Base-by-base conservation (phyloP, 306 rosid genomes). In the Parietaria judaica region DNA sequence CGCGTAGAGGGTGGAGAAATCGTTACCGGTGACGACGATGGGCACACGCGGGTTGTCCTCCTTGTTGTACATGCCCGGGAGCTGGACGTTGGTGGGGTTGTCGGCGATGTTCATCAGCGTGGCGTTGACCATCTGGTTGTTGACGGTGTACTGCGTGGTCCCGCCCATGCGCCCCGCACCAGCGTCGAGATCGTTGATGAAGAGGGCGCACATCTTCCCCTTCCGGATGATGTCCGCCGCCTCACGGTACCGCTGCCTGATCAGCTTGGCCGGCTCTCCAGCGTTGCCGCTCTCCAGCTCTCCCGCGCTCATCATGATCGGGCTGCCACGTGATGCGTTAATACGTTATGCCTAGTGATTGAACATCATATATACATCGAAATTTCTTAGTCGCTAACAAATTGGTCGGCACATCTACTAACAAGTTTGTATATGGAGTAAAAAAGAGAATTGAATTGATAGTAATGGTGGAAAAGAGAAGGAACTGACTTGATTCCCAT, bases 231-330 rank as follows among this genome's bases (percentile, higher is more conserved):
- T 80, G n/a, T 94, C 99, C 1, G 97, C 74, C 0, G 99, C 99
- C 69, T 94, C 99, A 14, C 99, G 76, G 83, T 94, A 94, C 75
- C 99, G 82, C 63, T 92, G 99, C 64, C 99, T 77, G 48, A 94
- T 82, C 80, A 94, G 47, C 67, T 94, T 94, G 3, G 99, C 97
- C 0, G 99, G 99, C 84, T 94, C 99, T 56, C 99, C 99, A 0
- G 99, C 97, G 50, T 94, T 94, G 49, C 99, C 97, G 65, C 97
- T 94, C 73, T 94, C 99, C 61, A 94, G 35, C 56, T 94, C 99
- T 86, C 97, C 99, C 3, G 99, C 99, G 72, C 99, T 94, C 99
- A 94, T 88, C 99, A 94, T 88, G 84, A 94, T 94, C 4, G 99
- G 99, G 83, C 97, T 86, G 84, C 7, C 31, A 23, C 31, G 31